Base-by-base conservation (phyloP, 129 eudicot genomes). In the Pseudognaphalium luteoalbum region DNA sequence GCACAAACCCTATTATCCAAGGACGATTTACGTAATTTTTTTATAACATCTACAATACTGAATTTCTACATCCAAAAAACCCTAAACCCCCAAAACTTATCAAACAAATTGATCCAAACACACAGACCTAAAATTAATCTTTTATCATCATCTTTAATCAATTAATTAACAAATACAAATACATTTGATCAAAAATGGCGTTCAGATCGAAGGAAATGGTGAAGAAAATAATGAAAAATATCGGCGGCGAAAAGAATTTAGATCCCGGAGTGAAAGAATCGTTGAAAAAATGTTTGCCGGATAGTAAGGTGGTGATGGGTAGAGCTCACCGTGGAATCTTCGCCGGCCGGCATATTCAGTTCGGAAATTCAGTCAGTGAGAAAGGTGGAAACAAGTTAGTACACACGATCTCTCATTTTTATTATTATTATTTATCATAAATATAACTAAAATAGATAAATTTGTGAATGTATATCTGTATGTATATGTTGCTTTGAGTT, bases 331-430 rank as follows among this genome's bases (percentile, higher is more conserved):
- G 98, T 0, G 98, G 98, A 41, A 85, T 94, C 41, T 94, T 66
- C 58, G 97, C 97, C 52, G 98, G 98, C 63, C 93, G 96, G 20
- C 98, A 94, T 75, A 94, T 94, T 69, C 97, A 88, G 82, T 94
- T 78, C 71, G 98, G 98, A 58, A 91, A 91, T 66, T 83, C 73
- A 19, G 91, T 91, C 74, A 91, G 99, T 73, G 98, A 94, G 76
- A 88, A 88, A 68, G 98, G 98, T 59, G 98, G 98, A 76, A 94
- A 94, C 91, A 91, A 85, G 98, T 94, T 35, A 65, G 96, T 83
- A 64, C 72, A 30, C 32, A 17, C 50, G 52, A 67, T 76, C 74
- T 67, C 42, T 41, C 21, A 22, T 21, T 54, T 6, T 25, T 66
- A 39, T 39, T 39, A 39, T 52, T 16, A 51, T 12, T 51, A 12